Evolutionary conservation across 1,284 basidiomycete genomes (phyloP), one percentile per base, ranked within the genome.

Genomic region (Malassezia pachydermatis): DNA sequence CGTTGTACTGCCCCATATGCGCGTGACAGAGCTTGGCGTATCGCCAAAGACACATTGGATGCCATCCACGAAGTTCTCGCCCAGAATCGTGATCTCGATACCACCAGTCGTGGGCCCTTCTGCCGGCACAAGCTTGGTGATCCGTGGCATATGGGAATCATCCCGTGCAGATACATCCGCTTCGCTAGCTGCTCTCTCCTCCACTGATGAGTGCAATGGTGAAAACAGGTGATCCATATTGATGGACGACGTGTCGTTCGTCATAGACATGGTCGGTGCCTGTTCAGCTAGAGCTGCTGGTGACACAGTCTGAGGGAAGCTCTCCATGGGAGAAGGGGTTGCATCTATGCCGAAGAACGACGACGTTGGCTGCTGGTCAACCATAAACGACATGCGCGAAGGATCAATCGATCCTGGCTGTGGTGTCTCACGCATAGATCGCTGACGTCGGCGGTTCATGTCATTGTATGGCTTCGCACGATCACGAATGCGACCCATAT

Each of bases 21-120:
- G 84, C 0, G 89, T 95, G 19, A 82, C 84, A 45, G 81, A 83
- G 4, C 89, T 84, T 2, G 81, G 74, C 5, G 81, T 78, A 56
- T 86, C 86, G 24, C 92, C 92, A 73, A 98, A 98, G 5, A 88
- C 76, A 63, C 88, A 87, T 45, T 82, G 73, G 40, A 77, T 71
- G 29, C 75, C 76, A 10, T 73, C 75, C 14, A 71, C 62, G 75
- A 99, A 96, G 38, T 70, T 65, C 41, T 66, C 63, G 19, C 94
- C 94, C 2, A 95, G 80, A 5, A 98, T 77, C 0, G 94, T 98
- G 19, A 99, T 85, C 71, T 94, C 88, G 57, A 88, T 88, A 1
- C 94, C 94, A 25, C 92, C 92, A 24, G 57, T 58, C 14, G 64
- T 69, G 44, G 92, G 90, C 6, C 94, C 92, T 60, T 84, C 82